phyloP scores from a whole-genome alignment of 2,329 filamentous ascomycete species.

The Aspergillus unguis region DNA sequence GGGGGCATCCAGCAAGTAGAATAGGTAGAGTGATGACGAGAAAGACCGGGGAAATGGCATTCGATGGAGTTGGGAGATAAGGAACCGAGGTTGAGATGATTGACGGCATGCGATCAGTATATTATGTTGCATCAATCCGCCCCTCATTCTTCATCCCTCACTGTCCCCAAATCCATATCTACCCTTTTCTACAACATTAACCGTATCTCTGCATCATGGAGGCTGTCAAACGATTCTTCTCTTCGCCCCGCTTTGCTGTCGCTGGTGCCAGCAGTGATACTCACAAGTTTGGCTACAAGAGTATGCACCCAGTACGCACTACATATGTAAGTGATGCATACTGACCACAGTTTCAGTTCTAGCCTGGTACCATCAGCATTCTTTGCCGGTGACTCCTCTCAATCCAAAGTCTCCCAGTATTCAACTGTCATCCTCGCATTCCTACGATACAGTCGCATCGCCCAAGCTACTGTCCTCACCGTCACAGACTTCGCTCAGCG shows the following conservation, averaged over 20 bases:
- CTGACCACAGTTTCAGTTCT: constrained; percentile 61
- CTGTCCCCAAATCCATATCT: neutral
- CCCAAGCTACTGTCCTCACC: constrained; percentile 66
- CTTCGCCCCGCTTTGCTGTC: constrained; percentile 75
- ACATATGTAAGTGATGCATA: neutral
- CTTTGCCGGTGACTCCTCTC: constrained; percentile 74
- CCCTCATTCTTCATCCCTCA: neutral
- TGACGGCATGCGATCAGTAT: constrained; percentile 1
- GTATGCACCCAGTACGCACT: constrained; percentile 45
- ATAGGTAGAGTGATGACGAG: constrained; percentile 3
- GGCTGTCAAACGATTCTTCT: constrained; percentile 75
- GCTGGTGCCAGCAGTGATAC: constrained; percentile 84
- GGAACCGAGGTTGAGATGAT: constrained; percentile 9
- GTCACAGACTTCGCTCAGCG: constrained; percentile 68
- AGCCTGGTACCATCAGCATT: constrained; percentile 78
- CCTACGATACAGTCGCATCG: constrained; percentile 62
- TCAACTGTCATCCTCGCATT: constrained; percentile 53
- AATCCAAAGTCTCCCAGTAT: constrained; percentile 71
- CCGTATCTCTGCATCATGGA: constrained; percentile 22
- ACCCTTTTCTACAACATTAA: neutral
- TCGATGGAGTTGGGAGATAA: neutral
- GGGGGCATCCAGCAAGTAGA: constrained; percentile 40
- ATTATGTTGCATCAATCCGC: neutral
- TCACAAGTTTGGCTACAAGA: constrained; percentile 83
- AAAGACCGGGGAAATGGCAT: neutral